These are phyloP conservation scores for Magnaporthiopsis incrustans DNA, from an alignment of 2,329 filamentous ascomycete species.

Conservation along the genomic window DNA sequence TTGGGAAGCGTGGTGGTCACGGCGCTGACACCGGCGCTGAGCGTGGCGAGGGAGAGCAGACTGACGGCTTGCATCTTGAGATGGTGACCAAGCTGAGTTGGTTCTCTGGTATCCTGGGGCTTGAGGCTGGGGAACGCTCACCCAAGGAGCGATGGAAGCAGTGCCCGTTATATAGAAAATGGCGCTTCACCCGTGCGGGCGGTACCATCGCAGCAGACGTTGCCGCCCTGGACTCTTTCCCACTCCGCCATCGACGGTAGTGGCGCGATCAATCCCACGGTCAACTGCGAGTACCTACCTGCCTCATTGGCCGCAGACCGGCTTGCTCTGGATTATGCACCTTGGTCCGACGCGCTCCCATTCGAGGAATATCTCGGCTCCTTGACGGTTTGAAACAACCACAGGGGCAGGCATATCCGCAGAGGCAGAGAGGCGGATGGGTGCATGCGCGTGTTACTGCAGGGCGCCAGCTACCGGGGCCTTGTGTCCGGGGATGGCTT, in stretches of 20 bases:
- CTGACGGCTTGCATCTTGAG: conserved; percentile 7
- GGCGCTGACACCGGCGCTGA: conserved; percentile 5
- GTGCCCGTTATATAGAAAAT: too few relatives aligned
- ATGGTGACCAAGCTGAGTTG: background rate
- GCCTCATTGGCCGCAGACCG: too few relatives aligned
- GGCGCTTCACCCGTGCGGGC: too few relatives aligned
- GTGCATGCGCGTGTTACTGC: too few relatives aligned
- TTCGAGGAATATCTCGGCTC: background rate
- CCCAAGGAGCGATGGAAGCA: too few relatives aligned
- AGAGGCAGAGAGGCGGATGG: too few relatives aligned
- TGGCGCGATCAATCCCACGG: background rate
- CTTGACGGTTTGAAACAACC: background rate
- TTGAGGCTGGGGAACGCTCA: too few relatives aligned
- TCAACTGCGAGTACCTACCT: background rate
- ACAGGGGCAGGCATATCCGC: too few relatives aligned
- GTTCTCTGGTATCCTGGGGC: too few relatives aligned
- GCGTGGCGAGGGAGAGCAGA: conserved; percentile 5
- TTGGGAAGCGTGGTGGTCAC: conserved; percentile 8
- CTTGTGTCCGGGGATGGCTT: too few relatives aligned
- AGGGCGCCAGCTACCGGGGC: too few relatives aligned
- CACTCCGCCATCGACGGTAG: background rate
- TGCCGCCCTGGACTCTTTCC: background rate
- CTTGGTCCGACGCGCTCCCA: background rate
- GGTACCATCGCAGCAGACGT: too few relatives aligned
- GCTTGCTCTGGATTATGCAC: background rate